Base-by-base conservation (phyloP, 1,284 basidiomycete genomes). In the Ganoderma meredithae region DNA sequence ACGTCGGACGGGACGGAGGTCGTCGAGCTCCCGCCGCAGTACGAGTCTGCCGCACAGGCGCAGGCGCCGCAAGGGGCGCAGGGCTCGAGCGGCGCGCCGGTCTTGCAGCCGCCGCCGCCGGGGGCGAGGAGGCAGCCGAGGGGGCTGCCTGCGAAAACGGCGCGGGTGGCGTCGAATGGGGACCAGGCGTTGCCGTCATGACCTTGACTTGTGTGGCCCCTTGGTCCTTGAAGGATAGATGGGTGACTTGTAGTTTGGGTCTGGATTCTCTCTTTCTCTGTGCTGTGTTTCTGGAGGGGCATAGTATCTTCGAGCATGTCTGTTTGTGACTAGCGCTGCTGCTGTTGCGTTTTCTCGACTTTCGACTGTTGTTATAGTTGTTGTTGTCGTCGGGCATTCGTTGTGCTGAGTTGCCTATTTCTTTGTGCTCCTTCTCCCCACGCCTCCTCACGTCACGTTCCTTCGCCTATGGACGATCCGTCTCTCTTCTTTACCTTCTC, bases 1-100 rank as follows among this genome's bases (percentile, higher is more conserved):
- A 84, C 86, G 62, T 79, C 83, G 62, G 82, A 84, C 60, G 87
- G 86, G 19, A 83, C 85, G 15, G 81, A 86, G 69, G 83, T 89
- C 4, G 84, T 87, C 17, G 88, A 90, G 77, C 79, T 89, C 10
- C 88, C 87, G 8, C 88, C 87, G 19, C 77, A 81, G 47, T 89
- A 89, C 70, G 71, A 72, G 64, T 36, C 47, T 17, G 66, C 71
- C 12, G 66, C 60, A 40, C 60, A 10, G 40, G 52, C 49, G 40
- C 59, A n/a, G n/a, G n/a, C n/a, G n/a, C n/a, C n/a, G n/a, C n/a
- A 15, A 33, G 44, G 13, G 25, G 17, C 7, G 25, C 19, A 19
- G 43, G 27, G 25, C 9, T 44, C n/a, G 60, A 36, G 53, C 25
- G 41, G 43, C n/a, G 13, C 9, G 40, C 43, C 5, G n/a, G 53